Evolutionary conservation across 2,329 filamentous ascomycete species (phyloP).

Genomic region (Alternaria ventricosa): DNA sequence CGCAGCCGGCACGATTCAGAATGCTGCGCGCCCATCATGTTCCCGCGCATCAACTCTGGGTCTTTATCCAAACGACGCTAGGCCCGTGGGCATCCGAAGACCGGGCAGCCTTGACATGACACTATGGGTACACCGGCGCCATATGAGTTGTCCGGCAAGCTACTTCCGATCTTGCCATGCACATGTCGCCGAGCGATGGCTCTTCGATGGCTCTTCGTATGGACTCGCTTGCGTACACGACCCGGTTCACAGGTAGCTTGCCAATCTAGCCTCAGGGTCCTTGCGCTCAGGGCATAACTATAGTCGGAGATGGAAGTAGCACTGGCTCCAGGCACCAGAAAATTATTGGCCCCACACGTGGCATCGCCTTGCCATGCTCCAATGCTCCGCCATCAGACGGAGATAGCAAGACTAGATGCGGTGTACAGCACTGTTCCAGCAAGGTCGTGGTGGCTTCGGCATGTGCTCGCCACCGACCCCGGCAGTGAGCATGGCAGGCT

Average conservation of each 20-base stretch:
- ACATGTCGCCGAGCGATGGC: neutral
- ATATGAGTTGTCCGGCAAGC: neutral
- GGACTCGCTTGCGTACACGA: neutral
- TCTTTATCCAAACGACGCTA: neutral
- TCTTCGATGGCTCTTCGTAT: neutral
- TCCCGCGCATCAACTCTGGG: neutral
- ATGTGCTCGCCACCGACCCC: slow-evolving; percentile 1
- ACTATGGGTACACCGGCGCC: neutral
- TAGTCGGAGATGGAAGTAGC: neutral
- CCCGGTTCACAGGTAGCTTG: neutral
- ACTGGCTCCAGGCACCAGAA: neutral
- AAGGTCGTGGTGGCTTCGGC: neutral
- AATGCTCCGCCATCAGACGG: neutral
- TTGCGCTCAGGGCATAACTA: neutral
- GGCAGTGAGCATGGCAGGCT: slow-evolving; percentile 3
- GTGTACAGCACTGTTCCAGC: neutral
- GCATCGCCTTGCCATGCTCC: neutral
- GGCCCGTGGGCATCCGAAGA: neutral
- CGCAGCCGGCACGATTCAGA: neutral
- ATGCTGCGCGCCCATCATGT: neutral
- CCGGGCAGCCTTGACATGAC: neutral
- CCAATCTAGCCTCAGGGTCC: neutral
- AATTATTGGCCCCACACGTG: neutral
- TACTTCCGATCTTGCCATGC: neutral
- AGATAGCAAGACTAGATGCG: slow-evolving; percentile 1